phyloP scores from a whole-genome alignment of 116 monocot species.

The Cymodocea nodosa region DNA sequence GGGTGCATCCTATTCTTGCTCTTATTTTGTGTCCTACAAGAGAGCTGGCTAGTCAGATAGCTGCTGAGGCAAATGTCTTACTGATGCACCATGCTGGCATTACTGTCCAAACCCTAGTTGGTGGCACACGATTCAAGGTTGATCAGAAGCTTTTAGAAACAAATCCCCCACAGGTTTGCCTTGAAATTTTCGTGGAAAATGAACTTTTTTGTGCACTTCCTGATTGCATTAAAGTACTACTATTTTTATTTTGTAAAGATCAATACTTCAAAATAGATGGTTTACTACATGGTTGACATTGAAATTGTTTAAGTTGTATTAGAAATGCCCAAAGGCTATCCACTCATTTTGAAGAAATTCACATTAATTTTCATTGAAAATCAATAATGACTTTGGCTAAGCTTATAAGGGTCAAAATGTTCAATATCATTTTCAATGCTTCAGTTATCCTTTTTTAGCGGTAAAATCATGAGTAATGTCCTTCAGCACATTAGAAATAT shows the following conservation, averaged over 20 bases:
- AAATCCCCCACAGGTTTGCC: slow-evolving; percentile 77
- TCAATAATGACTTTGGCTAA: too few species aligned
- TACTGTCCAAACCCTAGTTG: slow-evolving; percentile 78
- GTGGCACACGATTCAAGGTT: slow-evolving; percentile 93
- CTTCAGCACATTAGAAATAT: too few species aligned
- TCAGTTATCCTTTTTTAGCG: too few species aligned
- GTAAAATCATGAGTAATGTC: too few species aligned
- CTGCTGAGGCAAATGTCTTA: slow-evolving; percentile 88
- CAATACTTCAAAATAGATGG: background rate
- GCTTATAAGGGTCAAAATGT: too few species aligned
- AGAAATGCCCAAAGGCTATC: too few species aligned
- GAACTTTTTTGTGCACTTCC: background rate
- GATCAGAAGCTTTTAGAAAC: slow-evolving; percentile 86
- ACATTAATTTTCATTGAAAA: too few species aligned
- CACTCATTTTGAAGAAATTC: too few species aligned
- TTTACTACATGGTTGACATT: background rate
- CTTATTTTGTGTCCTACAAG: slow-evolving; percentile 87
- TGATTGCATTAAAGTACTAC: background rate
- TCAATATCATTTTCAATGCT: too few species aligned
- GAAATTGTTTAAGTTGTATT: too few species aligned
- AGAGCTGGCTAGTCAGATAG: slow-evolving; percentile 89
- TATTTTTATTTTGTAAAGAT: background rate
- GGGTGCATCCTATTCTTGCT: slow-evolving; percentile 51
- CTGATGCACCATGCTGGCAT: slow-evolving; percentile 60
- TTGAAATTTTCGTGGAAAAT: background rate